Percentiles rank a stretch among this genome's conserved stretches.
These are phyloP conservation scores for Botrytis aclada DNA, from an alignment of 2,329 filamentous ascomycete genomes.

Conservation along the genomic window DNA sequence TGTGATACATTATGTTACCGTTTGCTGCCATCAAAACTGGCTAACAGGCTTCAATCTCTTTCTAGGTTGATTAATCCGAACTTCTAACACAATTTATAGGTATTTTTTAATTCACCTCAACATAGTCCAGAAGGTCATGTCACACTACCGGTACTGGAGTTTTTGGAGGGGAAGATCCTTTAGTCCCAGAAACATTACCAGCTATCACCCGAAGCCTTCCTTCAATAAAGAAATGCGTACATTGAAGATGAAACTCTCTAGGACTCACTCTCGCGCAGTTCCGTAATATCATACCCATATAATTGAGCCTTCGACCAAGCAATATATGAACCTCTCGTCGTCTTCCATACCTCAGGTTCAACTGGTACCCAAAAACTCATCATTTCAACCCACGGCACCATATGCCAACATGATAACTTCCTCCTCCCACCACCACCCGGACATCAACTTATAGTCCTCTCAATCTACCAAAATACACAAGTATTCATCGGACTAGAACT, in stretches of 20 bases:
- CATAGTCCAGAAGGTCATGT: not conserved
- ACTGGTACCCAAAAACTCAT: not conserved
- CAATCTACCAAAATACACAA: not conserved
- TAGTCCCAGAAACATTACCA: not conserved
- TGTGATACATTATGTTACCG: not conserved
- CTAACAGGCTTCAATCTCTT: not conserved
- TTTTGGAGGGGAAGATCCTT: not conserved
- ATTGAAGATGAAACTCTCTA: not conserved
- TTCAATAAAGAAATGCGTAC: not conserved
- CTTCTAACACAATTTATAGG: not conserved
- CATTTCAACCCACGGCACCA: not conserved
- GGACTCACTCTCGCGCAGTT: not conserved
- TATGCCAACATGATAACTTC: not conserved
- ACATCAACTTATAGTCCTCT: not conserved
- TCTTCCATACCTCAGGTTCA: not conserved
- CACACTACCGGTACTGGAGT: not conserved
- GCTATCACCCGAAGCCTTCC: not conserved
- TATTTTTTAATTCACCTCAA: not conserved
- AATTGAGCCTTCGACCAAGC: not conserved
- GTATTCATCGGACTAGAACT: not conserved
- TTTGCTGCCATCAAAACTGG: conserved; percentile 9
- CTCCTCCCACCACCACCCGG: not conserved
- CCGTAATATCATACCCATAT: not conserved
- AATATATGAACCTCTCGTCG: not conserved
- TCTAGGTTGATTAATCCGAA: no score